Evolutionary conservation across 2,329 filamentous ascomycete genomes (phyloP).

Genomic region (Talaromyces amestolkiae): DNA sequence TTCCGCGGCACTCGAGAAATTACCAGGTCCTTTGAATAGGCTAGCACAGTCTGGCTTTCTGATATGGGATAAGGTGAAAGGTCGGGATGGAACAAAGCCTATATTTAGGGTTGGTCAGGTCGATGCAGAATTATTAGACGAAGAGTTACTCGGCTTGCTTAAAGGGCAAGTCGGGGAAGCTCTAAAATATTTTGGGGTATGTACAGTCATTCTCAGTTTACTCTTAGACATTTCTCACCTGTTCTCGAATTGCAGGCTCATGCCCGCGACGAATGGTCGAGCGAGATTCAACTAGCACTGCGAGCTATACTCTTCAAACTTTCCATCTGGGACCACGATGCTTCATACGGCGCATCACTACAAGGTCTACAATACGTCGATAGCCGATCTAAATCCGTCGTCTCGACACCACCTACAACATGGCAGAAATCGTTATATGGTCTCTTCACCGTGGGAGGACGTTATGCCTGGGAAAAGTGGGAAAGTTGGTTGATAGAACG

Average conservation of each 20-base stretch:
- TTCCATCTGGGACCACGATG: constrained; percentile 93
- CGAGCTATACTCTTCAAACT: constrained; percentile 86
- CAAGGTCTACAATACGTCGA: constrained; percentile 91
- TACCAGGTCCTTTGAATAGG: constrained; percentile 63
- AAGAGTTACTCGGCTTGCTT: constrained; percentile 83
- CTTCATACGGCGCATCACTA: constrained; percentile 87
- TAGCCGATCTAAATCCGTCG: constrained; percentile 63
- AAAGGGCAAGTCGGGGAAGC: constrained; percentile 83
- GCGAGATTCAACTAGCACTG: constrained; percentile 77
- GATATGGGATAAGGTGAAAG: constrained; percentile 68
- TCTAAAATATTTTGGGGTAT: constrained; percentile 77
- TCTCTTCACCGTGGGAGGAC: constrained; percentile 77
- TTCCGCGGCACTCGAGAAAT: constrained; percentile 54
- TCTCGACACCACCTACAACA: constrained; percentile 67
- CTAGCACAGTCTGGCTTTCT: constrained; percentile 45
- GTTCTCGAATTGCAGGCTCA: constrained; percentile 47
- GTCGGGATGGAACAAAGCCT: constrained; percentile 75
- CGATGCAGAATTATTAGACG: constrained; percentile 90
- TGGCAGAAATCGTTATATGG: constrained; percentile 85
- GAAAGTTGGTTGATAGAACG: constrained; percentile 78
- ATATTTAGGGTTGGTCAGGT: constrained; percentile 93
- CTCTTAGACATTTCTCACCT: constrained; percentile 9
- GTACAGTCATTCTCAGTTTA: constrained; percentile 28
- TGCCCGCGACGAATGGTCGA: constrained; percentile 79
- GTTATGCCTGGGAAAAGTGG: constrained; percentile 90